These are phyloP conservation scores for Yamadazyma dendronema DNA, from an alignment of 1,139 yeast genomes.

Conservation along the genomic window DNA sequence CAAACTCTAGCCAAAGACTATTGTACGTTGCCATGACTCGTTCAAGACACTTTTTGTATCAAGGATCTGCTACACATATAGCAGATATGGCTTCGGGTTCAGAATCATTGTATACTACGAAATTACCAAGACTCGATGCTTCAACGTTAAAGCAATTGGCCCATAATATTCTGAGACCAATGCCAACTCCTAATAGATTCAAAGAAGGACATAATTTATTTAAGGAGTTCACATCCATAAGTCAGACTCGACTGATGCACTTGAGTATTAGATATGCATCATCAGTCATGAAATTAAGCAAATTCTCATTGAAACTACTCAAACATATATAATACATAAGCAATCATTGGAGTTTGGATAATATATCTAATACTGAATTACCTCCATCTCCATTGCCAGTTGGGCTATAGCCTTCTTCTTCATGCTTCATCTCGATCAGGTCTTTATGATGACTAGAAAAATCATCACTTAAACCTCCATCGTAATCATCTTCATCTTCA, in stretches of 20 bases:
- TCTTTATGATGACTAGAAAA: constrained; percentile 30
- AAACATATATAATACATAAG: constrained; percentile 2
- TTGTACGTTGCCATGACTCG: constrained; percentile 68
- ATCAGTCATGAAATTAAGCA: neutral
- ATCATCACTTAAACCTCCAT: constrained; percentile 19
- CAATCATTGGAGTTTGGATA: constrained; percentile 33
- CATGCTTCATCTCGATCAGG: constrained; percentile 30
- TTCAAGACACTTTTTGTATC: constrained; percentile 53
- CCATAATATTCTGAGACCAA: constrained; percentile 5
- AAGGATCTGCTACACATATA: constrained; percentile 15
- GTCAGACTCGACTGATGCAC: constrained; percentile 1
- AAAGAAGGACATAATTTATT: constrained; percentile 12
- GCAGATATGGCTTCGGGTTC: constrained; percentile 10
- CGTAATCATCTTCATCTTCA: constrained; percentile 19
- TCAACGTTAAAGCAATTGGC: constrained; percentile 9
- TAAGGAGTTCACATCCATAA: constrained; percentile 8
- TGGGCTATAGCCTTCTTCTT: constrained; percentile 13
- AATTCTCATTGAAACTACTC: neutral
- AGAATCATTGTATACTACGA: constrained; percentile 13
- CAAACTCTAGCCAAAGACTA: constrained; percentile 29
- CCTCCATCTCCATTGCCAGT: constrained; percentile 5
- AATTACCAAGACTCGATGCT: constrained; percentile 13
- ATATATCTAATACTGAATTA: constrained; percentile 25
- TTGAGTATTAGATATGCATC: neutral
- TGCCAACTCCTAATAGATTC: constrained; percentile 11